Base-by-base conservation (phyloP, 139 green algal genomes). In the Mesotaenium endlicherianum region DNA sequence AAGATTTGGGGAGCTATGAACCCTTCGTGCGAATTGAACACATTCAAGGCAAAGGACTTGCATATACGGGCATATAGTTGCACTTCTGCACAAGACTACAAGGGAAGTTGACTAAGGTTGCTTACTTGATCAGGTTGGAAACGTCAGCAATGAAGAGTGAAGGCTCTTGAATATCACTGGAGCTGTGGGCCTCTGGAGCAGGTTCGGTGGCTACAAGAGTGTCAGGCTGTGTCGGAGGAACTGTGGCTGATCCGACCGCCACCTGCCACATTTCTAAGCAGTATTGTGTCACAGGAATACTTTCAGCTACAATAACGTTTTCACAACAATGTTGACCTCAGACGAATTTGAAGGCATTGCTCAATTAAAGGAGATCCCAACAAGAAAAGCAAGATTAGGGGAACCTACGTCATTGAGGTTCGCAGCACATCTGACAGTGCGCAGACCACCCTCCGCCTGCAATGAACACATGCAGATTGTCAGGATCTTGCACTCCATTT, bases 91-190 rank as follows among this genome's bases (percentile, higher is more conserved):
- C 36, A 6, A 1, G n/a, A 38, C 70, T 50, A 58, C 38, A 78
- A 59, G 4, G 41, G 41, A 78, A 4, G 36, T 34, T n/a, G 70
- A 58, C 31, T 59, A 6, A 50, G 2, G 3, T 49, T 50, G 39
- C 70, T 80, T n/a, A 84, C 77, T 84, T 84, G 47, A 84, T 57
- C 26, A 84, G 47, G 77, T 49, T 84, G 0, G 77, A 11, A 0
- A 84, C 77, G 5, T 77, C 57, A 40, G 57, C 44, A 31, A 84
- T 84, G 77, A 84, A 84, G 40, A 55, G 43, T 69, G 77, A 84
- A 20, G 74, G 72, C 16, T 81, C 74, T 36, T 81, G 41, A 72
- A 72, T 74, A n/a, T 81, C 47, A 53, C 36, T 38, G 11, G 36
- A 36, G 43, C 43, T 72, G 11, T 38, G 41, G 60, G 8, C 43